These are phyloP conservation scores for Paraconiothyrium brasiliense DNA, from an alignment of 2,329 filamentous ascomycete species.

Conservation along the genomic window DNA sequence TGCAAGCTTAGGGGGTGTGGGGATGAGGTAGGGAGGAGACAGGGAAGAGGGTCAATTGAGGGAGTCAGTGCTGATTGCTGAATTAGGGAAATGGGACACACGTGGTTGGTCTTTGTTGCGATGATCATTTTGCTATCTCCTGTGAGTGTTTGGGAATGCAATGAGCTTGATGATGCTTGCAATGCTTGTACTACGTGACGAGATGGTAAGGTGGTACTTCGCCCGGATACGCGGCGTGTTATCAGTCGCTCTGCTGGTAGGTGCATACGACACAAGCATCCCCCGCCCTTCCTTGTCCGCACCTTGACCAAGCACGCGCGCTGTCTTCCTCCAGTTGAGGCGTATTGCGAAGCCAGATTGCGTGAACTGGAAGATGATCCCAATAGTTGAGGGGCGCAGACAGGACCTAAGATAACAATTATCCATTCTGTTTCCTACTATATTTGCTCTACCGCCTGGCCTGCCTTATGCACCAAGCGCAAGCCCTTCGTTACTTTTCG, in stretches of 20 bases:
- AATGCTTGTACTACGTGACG: background rate
- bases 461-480: no score
- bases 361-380: background rate
- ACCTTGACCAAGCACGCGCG: background rate
- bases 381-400: background rate
- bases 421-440: background rate
- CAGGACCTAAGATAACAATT: background rate
- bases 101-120: background rate
- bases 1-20: constrained; percentile 33
- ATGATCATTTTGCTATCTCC: background rate
- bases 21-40: background rate
- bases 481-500: background rate
- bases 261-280: background rate
- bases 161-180: background rate
- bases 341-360: background rate
- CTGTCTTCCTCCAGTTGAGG: background rate
- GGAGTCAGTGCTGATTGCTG: background rate
- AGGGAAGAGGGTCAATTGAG: background rate
- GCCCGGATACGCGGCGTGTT: background rate
- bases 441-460: background rate
- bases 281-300: background rate
- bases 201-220: background rate
- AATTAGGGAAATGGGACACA: background rate
- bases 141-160: background rate
- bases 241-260: background rate